These are phyloP conservation scores for Candida incommunis DNA, from an alignment of 805 yeast species.

Conservation along the genomic window DNA sequence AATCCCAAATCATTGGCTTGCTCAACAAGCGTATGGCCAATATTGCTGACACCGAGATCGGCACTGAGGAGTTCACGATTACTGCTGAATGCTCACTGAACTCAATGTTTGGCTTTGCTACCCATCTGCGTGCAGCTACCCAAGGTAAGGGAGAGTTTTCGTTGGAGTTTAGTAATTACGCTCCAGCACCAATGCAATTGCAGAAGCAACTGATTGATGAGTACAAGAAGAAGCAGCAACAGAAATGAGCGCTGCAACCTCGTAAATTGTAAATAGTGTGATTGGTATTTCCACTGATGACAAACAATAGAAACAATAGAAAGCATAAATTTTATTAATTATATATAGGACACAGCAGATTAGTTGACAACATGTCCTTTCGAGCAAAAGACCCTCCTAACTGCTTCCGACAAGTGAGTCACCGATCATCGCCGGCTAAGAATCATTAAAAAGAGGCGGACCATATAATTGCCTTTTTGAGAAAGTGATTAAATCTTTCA, in stretches of 20 bases:
- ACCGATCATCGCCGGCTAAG: no score
- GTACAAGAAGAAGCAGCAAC: constrained; percentile 43
- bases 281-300: no score
- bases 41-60: constrained; percentile 87
- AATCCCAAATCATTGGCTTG: constrained; percentile 81
- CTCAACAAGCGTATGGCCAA: constrained; percentile 86
- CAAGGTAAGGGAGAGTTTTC: constrained; percentile 99
- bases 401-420: no score
- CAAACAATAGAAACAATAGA: no score
- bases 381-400: no score
- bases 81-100: constrained; percentile 94
- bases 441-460: no score
- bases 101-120: constrained; percentile 92
- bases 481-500: no score
- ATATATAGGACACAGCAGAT: no score
- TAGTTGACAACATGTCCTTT: no score
- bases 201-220: constrained; percentile 85
- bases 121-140: constrained; percentile 87
- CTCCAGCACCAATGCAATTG: constrained; percentile 80
- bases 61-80: constrained; percentile 85
- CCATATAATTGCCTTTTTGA: no score
- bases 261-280: background rate
- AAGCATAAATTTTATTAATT: no score
- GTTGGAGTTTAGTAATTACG: constrained; percentile 83
- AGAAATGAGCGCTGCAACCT: no score